phyloP scores from a whole-genome alignment of 2,329 filamentous ascomycete species.

The Diaporthe vaccinii region DNA sequence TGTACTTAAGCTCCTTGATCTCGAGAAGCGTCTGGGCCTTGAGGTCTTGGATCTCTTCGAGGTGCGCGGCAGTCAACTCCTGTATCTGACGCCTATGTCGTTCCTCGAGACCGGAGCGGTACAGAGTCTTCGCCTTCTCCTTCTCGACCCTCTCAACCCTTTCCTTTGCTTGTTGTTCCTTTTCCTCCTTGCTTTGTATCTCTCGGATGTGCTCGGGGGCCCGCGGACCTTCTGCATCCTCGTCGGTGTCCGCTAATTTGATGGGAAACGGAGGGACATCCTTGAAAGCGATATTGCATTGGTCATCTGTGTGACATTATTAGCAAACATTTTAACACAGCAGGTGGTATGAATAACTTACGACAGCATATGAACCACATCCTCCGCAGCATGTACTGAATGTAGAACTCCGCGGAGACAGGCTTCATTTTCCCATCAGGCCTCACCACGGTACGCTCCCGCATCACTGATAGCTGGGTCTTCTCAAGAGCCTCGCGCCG shows the following conservation, averaged over 20 bases:
- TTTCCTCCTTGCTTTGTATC: not conserved
- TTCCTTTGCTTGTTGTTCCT: not conserved
- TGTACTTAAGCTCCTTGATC: not conserved
- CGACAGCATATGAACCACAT: not conserved
- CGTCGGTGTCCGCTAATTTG: not conserved
- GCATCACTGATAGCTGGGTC: not conserved
- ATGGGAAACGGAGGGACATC: not conserved
- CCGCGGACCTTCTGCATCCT: not conserved
- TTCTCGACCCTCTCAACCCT: not conserved
- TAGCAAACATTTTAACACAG: not conserved
- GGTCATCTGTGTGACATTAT: not conserved
- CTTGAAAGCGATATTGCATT: not conserved
- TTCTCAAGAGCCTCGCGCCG: not conserved
- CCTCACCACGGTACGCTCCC: not conserved
- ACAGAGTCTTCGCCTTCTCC: not conserved
- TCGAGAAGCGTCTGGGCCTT: slow-evolving; percentile 1
- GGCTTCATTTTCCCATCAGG: not conserved
- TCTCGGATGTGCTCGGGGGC: not conserved
- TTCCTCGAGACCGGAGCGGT: not conserved
- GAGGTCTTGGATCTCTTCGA: not conserved
- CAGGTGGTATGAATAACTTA: not conserved
- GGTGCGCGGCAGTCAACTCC: not conserved
- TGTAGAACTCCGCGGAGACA: not conserved
- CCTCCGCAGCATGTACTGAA: not conserved
- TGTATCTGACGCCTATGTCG: not conserved